These are phyloP conservation scores for Aspergillus taichungensis DNA, from an alignment of 495 filamentous ascomycete species.

Conservation along the genomic window DNA sequence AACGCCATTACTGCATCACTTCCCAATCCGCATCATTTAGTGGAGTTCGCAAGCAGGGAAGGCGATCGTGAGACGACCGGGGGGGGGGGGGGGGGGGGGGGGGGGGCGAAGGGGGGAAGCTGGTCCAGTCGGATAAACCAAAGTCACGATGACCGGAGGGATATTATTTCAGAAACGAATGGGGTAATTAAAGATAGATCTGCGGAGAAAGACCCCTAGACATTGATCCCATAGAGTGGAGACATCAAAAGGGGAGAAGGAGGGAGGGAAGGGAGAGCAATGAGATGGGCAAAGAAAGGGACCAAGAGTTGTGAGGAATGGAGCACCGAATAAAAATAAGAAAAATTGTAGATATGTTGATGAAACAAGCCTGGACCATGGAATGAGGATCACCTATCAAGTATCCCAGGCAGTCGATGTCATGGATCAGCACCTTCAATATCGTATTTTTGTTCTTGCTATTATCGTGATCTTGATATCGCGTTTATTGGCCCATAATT, in stretches of 20 bases:
- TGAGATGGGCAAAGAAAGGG: neutral
- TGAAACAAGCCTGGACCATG: neutral
- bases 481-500: no score
- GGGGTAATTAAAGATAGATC: no score
- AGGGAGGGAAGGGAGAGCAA: neutral
- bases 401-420: no score
- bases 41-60: neutral
- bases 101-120: neutral
- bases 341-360: neutral
- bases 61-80: neutral
- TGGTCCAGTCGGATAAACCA: neutral
- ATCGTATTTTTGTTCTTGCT: no score
- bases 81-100: neutral
- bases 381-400: no score
- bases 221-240: neutral
- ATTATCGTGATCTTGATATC: no score
- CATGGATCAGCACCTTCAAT: no score
- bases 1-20: constrained; percentile 8
- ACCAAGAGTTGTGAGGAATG: neutral
- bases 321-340: neutral
- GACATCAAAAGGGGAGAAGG: constrained; percentile 4
- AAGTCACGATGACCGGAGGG: no score
- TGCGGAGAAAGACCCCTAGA: no score
- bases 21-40: constrained; percentile 4
- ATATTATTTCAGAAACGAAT: no score